phyloP scores from a whole-genome alignment of 768 basidiomycete genomes.

The Cystofilobasidium bisporidii region DNA sequence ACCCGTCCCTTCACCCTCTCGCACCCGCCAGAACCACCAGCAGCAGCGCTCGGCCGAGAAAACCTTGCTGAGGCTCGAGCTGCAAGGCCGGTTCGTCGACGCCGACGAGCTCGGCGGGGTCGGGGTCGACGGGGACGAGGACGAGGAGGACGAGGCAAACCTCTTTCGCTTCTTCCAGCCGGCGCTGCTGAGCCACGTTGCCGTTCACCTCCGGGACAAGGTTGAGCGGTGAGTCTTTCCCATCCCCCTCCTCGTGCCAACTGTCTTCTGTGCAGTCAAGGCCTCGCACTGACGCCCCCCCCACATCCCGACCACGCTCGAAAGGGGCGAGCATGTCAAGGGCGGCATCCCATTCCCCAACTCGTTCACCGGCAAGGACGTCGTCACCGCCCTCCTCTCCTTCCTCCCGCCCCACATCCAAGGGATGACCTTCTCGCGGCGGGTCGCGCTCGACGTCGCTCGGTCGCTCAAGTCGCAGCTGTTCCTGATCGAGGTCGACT shows the following conservation, averaged over 20 bases:
- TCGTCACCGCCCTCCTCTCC: slow-evolving; percentile 80
- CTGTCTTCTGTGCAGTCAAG: neutral
- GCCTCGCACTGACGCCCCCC: neutral
- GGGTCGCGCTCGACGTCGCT: slow-evolving; percentile 76
- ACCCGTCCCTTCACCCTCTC: neutral
- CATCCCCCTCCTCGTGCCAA: neutral
- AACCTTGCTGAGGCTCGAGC: slow-evolving; percentile 7
- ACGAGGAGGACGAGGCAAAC: no score
- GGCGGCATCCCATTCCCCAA: slow-evolving; percentile 82
- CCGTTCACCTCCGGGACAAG: slow-evolving; percentile 78
- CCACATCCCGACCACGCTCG: neutral
- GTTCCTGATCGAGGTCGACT: slow-evolving; percentile 95
- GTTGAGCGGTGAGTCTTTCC: slow-evolving; percentile 47
- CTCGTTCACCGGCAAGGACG: slow-evolving; percentile 88
- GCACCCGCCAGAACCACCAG: neutral
- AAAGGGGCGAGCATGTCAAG: slow-evolving; percentile 71
- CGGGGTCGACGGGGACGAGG: slow-evolving; percentile 46
- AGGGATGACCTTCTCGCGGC: slow-evolving; percentile 67
- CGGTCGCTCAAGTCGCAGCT: slow-evolving; percentile 82
- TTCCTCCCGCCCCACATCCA: slow-evolving; percentile 73
- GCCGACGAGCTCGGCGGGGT: slow-evolving; percentile 40
- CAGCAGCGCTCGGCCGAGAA: slow-evolving; percentile 6
- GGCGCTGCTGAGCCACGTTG: slow-evolving; percentile 74
- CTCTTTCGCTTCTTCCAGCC: slow-evolving; percentile 77
- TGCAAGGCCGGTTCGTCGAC: slow-evolving; percentile 14